Evolutionary conservation across 345 rosid genomes (phyloP).

Genomic region (Cardamine occulta): DNA sequence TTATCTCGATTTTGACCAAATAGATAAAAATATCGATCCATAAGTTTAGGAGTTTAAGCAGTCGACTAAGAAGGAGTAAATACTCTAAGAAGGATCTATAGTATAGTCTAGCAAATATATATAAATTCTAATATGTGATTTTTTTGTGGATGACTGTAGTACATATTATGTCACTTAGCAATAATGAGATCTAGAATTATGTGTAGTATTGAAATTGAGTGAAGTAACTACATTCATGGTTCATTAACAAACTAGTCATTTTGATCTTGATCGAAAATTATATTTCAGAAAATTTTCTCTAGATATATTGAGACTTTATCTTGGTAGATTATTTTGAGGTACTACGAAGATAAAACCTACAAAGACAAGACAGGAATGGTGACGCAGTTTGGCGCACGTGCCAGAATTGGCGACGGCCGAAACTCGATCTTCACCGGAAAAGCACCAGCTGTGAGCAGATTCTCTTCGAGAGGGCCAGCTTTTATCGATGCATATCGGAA

Average conservation of each 20-base stretch:
- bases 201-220: conserved; percentile 1
- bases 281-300: neutral
- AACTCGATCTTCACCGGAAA: conserved; percentile 52
- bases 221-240: neutral
- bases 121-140: neutral
- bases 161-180: neutral
- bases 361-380: conserved; percentile 52
- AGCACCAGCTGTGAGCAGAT: conserved; percentile 70
- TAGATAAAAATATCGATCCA: too few species aligned
- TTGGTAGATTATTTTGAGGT: conserved; percentile 56
- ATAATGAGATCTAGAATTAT: neutral
- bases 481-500: conserved; percentile 50
- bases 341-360: conserved; percentile 60
- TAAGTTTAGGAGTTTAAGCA: too few species aligned
- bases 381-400: conserved; percentile 52
- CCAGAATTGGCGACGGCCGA: conserved; percentile 70
- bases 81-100: too few species aligned
- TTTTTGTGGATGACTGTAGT: neutral
- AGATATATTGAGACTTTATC: neutral
- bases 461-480: conserved; percentile 87
- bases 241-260: neutral
- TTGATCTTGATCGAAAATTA: neutral
- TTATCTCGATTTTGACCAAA: too few species aligned
- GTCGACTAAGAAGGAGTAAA: too few species aligned
- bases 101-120: neutral